These are phyloP conservation scores for Petrea volubilis DNA, from an alignment of 257 asterid species.

Conservation along the genomic window DNA sequence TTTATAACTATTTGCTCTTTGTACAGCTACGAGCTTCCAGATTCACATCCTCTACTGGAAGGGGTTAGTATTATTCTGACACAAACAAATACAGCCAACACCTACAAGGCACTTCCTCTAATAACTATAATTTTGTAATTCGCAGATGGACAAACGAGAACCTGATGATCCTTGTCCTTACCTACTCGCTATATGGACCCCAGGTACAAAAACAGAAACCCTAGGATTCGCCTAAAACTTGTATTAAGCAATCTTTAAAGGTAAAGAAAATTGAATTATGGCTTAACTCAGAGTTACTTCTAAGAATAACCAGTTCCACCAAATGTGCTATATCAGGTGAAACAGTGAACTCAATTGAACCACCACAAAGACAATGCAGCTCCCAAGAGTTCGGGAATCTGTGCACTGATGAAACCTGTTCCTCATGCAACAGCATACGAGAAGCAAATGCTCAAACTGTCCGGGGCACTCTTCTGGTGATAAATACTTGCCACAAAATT, in stretches of 20 bases:
- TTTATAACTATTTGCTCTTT: conserved; percentile 32
- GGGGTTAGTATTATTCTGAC: conserved; percentile 58
- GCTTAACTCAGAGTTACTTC: neutral
- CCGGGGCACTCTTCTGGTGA: conserved; percentile 96
- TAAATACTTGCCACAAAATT: conserved; percentile 18
- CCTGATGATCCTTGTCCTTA: conserved; percentile 91
- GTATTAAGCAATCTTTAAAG: neutral
- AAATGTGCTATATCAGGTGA: conserved; percentile 61
- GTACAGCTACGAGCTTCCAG: conserved; percentile 94
- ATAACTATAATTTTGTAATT: conserved; percentile 26
- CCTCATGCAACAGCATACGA: conserved; percentile 82
- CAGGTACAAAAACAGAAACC: conserved; percentile 55
- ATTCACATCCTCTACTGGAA: conserved; percentile 80
- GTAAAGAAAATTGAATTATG: neutral
- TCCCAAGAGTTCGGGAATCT: conserved; percentile 60
- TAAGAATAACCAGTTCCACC: conserved; percentile 17
- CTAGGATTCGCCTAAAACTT: neutral
- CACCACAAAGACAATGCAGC: conserved; percentile 78
- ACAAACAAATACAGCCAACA: neutral
- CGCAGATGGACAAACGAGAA: conserved; percentile 88
- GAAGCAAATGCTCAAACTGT: conserved; percentile 86
- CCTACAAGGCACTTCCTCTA: conserved; percentile 17
- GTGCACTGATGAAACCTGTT: conserved; percentile 78
- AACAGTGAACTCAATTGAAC: conserved; percentile 79
- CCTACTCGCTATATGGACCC: conserved; percentile 98